phyloP scores from a whole-genome alignment of 106 monocot genomes.

The Dendrobium huoshanense region DNA sequence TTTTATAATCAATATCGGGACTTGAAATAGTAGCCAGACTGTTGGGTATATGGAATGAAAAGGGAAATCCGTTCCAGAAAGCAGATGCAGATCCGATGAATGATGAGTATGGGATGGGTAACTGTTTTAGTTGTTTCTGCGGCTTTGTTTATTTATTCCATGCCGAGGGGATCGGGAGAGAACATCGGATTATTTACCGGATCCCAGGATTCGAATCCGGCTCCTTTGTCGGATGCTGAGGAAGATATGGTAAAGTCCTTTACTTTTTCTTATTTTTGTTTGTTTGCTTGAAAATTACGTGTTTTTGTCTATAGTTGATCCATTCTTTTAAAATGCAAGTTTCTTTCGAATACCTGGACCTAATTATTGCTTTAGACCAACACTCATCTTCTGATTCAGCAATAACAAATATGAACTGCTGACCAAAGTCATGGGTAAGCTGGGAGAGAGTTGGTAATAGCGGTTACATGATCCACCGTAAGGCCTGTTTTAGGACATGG shows the following conservation, averaged over 20 bases:
- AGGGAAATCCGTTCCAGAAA: neutral
- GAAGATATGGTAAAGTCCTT: conserved; percentile 10
- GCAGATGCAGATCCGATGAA: conserved; percentile 3
- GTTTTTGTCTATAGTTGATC: neutral
- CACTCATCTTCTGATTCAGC: neutral
- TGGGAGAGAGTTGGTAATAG: neutral
- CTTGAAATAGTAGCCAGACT: neutral
- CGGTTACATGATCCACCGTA: neutral
- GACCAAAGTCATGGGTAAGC: neutral
- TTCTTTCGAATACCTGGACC: neutral
- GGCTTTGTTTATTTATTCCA: conserved; percentile 1
- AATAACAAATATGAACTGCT: neutral
- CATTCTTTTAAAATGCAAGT: neutral
- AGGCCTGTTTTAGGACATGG: neutral
- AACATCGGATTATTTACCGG: conserved; percentile 1
- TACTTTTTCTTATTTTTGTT: neutral
- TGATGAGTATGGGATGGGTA: conserved; percentile 19
- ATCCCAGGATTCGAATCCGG: neutral
- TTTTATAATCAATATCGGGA: neutral
- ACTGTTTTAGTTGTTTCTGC: conserved; percentile 9
- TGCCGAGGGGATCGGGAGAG: conserved; percentile 10
- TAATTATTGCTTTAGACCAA: neutral
- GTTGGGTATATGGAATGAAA: conserved; percentile 10
- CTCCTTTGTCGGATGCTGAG: neutral
- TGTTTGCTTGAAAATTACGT: neutral